These are phyloP conservation scores for Sanghuangporus sanghuang DNA, from an alignment of 1,284 basidiomycete species.

Conservation along the genomic window DNA sequence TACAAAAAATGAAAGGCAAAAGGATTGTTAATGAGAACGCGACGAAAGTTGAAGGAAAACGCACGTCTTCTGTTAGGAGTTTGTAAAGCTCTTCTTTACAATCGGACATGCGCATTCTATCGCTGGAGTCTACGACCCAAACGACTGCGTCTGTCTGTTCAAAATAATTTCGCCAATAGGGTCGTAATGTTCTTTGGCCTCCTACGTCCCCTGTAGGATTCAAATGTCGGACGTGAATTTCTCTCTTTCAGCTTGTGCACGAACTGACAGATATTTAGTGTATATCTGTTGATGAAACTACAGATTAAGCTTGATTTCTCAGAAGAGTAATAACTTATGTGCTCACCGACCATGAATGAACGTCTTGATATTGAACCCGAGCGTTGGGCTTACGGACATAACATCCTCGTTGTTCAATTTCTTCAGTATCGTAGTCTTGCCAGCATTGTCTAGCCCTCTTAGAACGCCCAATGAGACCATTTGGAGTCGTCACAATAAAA, in stretches of 20 bases:
- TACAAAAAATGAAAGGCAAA: conserved; percentile 16
- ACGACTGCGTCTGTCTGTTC: conserved; percentile 98
- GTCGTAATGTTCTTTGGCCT: conserved; percentile 90
- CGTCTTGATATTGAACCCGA: conserved; percentile 99
- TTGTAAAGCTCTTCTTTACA: conserved; percentile 85
- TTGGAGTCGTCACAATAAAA: neutral
- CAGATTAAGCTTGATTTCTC: conserved; percentile 7
- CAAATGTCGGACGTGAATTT: no score
- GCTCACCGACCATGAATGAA: conserved; percentile 85
- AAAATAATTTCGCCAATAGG: conserved; percentile 99
- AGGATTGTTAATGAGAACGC: conserved; percentile 17
- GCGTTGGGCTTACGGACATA: conserved; percentile 82
- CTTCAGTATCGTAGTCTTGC: conserved; percentile 98
- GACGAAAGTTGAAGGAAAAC: conserved; percentile 27
- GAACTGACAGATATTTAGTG: conserved; percentile 84
- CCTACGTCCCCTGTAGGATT: conserved; percentile 93
- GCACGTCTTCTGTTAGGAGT: conserved; percentile 87
- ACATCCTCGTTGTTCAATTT: conserved; percentile 91
- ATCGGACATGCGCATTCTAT: conserved; percentile 84
- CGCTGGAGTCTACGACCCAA: conserved; percentile 97
- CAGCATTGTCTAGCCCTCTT: conserved; percentile 98
- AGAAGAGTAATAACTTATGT: neutral
- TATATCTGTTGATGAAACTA: conserved; percentile 54
- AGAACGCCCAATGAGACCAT: conserved; percentile 4
- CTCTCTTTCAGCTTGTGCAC: conserved; percentile 2